Evolutionary conservation across 305 asterid genomes (phyloP), one percentile per base, ranked within the genome.

Genomic region (Rubia tinctorum): DNA sequence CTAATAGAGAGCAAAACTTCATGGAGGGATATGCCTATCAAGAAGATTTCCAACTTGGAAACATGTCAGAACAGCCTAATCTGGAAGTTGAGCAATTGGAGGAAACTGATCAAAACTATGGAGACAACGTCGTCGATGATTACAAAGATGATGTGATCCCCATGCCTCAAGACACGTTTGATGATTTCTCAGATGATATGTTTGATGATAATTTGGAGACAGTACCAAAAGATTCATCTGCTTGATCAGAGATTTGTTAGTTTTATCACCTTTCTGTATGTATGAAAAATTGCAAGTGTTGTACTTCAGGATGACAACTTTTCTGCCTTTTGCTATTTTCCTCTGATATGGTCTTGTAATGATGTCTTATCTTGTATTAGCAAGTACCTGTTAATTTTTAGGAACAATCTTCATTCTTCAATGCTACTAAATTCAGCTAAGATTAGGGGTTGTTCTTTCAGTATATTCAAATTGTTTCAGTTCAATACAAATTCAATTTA

Each of bases 111-210:
- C 59, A 53, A 18, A 53, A 53, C 59, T 53, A 53, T 53, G 59
- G 23, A 53, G 59, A 53, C 10, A 53, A 9, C 9, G 23, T 18
- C 17, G 59, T 53, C 22, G 22, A 61, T 27, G n/a, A 56, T n/a
- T 44, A 37, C 25, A 56, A 11, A 65, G 68, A 72, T 9, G 30
- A 44, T 39, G 34, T 37, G 64, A 34, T 68, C 56, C 5, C 73
- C 47, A 18, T 64, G 20, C 81, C 71, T 67, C 69, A 40, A 39
- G 65, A 53, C 1, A 23, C 45, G 17, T 78, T 78, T 60, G 58
- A 45, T 78, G 82, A 78, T 74, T 69, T 74, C 49, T 74, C 78
- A 23, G 73, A 53, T 74, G 82, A 78, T 22, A 73, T 74, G 73
- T 65, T 78, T 69, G 78, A 78, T 59, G 70, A 61, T 60, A 40